Evolutionary conservation across 192 early-diverging fungal species (phyloP).

Genomic region (Nowakowskiella sp.): DNA sequence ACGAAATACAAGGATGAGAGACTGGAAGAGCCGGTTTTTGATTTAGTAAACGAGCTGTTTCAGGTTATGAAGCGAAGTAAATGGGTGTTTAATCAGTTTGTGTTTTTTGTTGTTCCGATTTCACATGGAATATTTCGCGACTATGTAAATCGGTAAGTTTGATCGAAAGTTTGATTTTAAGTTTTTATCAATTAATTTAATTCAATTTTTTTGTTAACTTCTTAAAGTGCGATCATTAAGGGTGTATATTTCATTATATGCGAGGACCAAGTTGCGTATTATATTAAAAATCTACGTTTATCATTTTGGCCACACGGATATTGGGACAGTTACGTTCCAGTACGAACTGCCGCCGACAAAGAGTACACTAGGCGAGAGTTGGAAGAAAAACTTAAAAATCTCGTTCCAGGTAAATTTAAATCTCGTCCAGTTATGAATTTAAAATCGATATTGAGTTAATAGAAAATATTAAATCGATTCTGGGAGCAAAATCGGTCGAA

Average conservation of each 20-base stretch:
- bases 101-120: constrained; percentile 22
- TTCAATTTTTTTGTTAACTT: neutral
- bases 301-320: constrained; percentile 20
- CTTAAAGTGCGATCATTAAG: constrained; percentile 9
- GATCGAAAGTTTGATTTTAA: neutral
- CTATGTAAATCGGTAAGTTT: constrained; percentile 6
- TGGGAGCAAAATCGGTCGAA: constrained; percentile 13
- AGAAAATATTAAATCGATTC: constrained; percentile 3
- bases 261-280: constrained; percentile 13
- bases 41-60: constrained; percentile 16
- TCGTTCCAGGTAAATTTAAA: constrained; percentile 9
- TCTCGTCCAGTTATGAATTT: neutral
- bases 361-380: constrained; percentile 2
- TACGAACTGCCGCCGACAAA: constrained; percentile 8
- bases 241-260: constrained; percentile 9
- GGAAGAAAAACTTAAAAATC: neutral
- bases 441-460: neutral
- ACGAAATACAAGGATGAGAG: constrained; percentile 11
- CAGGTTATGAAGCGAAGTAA: constrained; percentile 1
- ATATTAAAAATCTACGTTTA: constrained; percentile 5
- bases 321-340: neutral
- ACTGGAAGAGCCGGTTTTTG: constrained; percentile 23
- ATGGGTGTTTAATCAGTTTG: constrained; percentile 24
- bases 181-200: neutral
- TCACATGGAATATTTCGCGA: neutral